Percentiles rank a stretch among this genome's conserved stretches.
These are phyloP conservation scores for Casuarina glauca DNA, from an alignment of 306 rosid genomes.

Conservation along the genomic window DNA sequence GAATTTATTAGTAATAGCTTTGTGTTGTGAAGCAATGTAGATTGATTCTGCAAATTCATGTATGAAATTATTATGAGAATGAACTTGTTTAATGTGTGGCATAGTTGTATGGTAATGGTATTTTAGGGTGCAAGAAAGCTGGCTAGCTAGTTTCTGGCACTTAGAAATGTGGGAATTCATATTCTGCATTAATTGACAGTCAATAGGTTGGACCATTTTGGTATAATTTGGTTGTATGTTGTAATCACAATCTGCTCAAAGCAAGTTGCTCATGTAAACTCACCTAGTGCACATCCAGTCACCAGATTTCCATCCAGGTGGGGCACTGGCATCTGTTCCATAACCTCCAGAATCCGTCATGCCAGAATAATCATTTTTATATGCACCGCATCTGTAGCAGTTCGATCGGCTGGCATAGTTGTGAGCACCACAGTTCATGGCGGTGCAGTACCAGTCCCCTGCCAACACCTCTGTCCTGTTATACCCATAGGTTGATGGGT, in stretches of 20 bases:
- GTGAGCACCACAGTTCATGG: slow-evolving; percentile 77
- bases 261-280: slow-evolving; percentile 16
- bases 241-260: background rate
- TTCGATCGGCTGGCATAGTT: slow-evolving; percentile 87
- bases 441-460: slow-evolving; percentile 89
- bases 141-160: background rate
- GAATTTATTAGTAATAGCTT: too few species aligned
- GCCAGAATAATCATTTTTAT: slow-evolving; percentile 51
- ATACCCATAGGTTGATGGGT: slow-evolving; percentile 65
- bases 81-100: background rate
- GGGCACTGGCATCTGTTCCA: slow-evolving; percentile 56
- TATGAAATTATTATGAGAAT: too few species aligned
- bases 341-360: slow-evolving; percentile 46
- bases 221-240: too few species aligned
- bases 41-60: too few species aligned
- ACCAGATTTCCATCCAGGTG: slow-evolving; percentile 97
- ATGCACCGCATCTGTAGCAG: slow-evolving; percentile 69
- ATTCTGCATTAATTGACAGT: background rate
- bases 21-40: too few species aligned
- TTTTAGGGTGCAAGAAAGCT: slow-evolving; percentile 14
- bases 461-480: slow-evolving; percentile 73
- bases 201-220: too few species aligned
- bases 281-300: slow-evolving; percentile 93
- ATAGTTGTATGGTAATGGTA: background rate
- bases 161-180: too few species aligned